Conservation (phyloP, 495 filamentous ascomycete species). For the Neurospora hispaniola region DNA sequence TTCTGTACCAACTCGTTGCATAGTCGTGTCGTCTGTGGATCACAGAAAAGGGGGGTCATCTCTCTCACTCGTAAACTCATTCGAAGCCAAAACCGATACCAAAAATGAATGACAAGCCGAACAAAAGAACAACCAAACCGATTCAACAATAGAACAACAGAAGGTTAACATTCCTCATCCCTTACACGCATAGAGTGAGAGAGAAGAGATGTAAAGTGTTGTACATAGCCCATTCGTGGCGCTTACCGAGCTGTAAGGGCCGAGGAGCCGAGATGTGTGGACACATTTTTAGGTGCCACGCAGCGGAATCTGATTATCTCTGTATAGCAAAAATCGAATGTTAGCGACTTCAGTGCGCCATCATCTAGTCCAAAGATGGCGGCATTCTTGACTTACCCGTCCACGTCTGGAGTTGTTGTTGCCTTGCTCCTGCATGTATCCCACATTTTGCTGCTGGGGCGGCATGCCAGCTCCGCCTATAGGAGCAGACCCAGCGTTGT, state of each 20-base stretch:
- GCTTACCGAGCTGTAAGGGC: background rate
- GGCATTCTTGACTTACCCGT: slow-evolving; percentile 33
- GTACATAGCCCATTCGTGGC: background rate
- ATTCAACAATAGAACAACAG: background rate
- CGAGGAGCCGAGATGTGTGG: background rate
- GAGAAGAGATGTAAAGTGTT: background rate
- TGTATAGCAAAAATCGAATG: background rate
- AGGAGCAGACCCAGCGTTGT: slow-evolving; percentile 18
- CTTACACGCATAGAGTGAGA: background rate
- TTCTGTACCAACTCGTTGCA: background rate
- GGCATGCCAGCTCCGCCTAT: background rate
- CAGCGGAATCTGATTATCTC: background rate
- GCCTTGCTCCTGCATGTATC: slow-evolving; percentile 37
- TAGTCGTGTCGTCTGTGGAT: background rate
- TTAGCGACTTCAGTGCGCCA: background rate
- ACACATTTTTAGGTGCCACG: background rate
- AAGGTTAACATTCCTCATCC: background rate
- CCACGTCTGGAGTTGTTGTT: slow-evolving; percentile 35
- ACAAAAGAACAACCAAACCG: background rate
- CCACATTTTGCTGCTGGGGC: slow-evolving; percentile 22
- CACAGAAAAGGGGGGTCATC: background rate
- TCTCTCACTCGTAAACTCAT: background rate
- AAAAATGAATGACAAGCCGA: background rate
- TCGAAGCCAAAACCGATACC: background rate
- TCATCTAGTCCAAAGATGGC: background rate